These are phyloP conservation scores for Dioszegia aurantiaca DNA, from an alignment of 768 basidiomycete genomes.

Conservation along the genomic window DNA sequence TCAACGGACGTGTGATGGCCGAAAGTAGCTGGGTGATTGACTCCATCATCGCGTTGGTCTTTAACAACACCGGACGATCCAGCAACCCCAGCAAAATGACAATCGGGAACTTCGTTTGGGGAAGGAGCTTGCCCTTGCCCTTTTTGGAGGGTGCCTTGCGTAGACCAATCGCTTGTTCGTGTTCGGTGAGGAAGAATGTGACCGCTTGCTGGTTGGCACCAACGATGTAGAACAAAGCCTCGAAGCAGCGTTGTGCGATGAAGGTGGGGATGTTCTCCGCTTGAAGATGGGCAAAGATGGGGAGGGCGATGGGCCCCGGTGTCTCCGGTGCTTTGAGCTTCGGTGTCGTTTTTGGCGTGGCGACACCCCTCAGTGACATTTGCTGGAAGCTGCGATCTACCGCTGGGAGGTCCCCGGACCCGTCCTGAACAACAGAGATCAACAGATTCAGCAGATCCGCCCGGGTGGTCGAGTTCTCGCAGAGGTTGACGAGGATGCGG, in stretches of 20 bases:
- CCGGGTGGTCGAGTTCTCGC: constrained; percentile 88
- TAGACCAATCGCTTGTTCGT: constrained; percentile 79
- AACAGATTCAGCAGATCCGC: constrained; percentile 90
- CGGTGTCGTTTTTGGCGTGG: constrained; percentile 65
- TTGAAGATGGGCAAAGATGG: constrained; percentile 54
- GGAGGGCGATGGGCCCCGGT: constrained; percentile 51
- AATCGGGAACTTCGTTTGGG: constrained; percentile 84
- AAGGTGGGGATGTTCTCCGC: constrained; percentile 82
- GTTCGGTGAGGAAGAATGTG: constrained; percentile 91
- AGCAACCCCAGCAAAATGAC: constrained; percentile 82
- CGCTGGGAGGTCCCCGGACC: constrained; percentile 82
- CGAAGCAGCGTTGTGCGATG: constrained; percentile 89
- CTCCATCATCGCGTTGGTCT: constrained; percentile 87
- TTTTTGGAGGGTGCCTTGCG: constrained; percentile 57
- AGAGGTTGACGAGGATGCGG: constrained; percentile 87
- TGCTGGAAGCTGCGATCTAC: constrained; percentile 93
- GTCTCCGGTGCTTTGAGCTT: constrained; percentile 54
- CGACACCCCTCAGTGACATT: constrained; percentile 65
- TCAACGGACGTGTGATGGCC: constrained; percentile 78
- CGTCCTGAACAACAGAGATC: constrained; percentile 90
- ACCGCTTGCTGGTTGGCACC: constrained; percentile 77
- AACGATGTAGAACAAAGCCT: constrained; percentile 84
- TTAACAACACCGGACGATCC: constrained; percentile 78
- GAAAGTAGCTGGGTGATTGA: constrained; percentile 83
- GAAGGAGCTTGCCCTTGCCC: constrained; percentile 74